Evolutionary conservation across 805 yeast species (phyloP), one percentile per base, ranked within the genome.

Genomic region (Saccharomycopsis lassenensis): DNA sequence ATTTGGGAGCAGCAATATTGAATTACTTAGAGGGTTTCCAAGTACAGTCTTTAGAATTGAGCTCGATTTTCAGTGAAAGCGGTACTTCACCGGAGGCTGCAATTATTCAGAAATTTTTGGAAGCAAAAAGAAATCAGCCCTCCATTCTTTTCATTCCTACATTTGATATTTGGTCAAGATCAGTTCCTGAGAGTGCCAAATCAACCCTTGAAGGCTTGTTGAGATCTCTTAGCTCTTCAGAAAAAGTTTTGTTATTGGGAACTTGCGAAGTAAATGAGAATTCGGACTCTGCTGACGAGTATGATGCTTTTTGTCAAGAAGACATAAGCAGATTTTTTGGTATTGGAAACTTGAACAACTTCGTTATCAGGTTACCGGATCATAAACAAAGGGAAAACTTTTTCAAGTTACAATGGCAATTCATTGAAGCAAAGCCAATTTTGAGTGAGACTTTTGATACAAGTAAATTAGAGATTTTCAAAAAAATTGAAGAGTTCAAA

Each of bases 41-140:
- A 50, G 77, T 85, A 10, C 96, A 91, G 53, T 71, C 81, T 1
- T 62, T 91, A 28, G 98, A 91, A 52, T 60, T 91, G 39, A 81
- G 86, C 1, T 66, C 77, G 5, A 52, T 91, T 37, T 74, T 76
- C 44, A 74, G 85, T 10, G 96, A 89, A 48, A 65, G 89, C 5
- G 73, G 85, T 0, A 63, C 83, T 48, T 72, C 94, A 0, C 77
- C 89, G 1, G 98, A 91, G 54, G 79, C 84, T 50, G 69, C 81
- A 1, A 67, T 86, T 15, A 82, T 89, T 20, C 95, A 84, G 52
- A 67, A 81, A 27, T 78, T 91, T 49, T 64, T 80, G 16, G 98
- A 91, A 57, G 91, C 94, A 4, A 71, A 82, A 45, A 71, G 94
- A 51, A 93, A 89, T 45, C 80, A 81, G 41, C 98, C 97, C 0